Base-by-base conservation (phyloP, 2,329 filamentous ascomycete genomes). In the Alternaria gaisen region DNA sequence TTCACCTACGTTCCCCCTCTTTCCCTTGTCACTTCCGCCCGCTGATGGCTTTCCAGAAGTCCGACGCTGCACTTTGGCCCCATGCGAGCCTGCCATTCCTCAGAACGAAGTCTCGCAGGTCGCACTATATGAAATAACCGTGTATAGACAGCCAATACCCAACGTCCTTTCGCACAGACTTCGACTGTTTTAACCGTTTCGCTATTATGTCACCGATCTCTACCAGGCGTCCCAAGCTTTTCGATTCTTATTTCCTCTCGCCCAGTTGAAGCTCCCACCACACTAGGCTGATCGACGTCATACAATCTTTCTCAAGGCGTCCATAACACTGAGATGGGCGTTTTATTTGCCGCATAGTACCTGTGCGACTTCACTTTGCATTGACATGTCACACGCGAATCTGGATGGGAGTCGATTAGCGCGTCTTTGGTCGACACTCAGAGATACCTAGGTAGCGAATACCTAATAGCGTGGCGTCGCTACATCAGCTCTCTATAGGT, bases 261-360 rank as follows among this genome's bases (percentile, higher is more conserved):
- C 28, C 12, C 26, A 16, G 26, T 43, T 11, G 30, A 46, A 54
- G 12, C 30, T 28, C 7, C 7, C 18, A 28, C 22, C 9, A 40
- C 22, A 18, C 12, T 47, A 11, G 22, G 32, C 11, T 26, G 22
- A 36, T 46, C 30, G 30, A 16, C n/a, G 11, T 16, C 3, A 47
- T 12, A 47, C 7, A n/a, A 11, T 22, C 9, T 14, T 11, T 11
- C 36, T n/a, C 7, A 22, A 26, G 12, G 42, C 32, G 44, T 12
- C 41, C 14, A 38, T 16, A 10, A 26, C 24, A 36, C 20, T 20
- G 20, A 14, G 26, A 16, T 24, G 36, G 12, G 16, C 3, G 4
- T 6, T 12, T 14, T 10, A 56, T 56, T 46, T 56, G 46, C 46
- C 46, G 46, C 51, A 51, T 42, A 56, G 46, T 46, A 52, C 43